Percentiles rank a stretch among this genome's conserved stretches.
These are phyloP conservation scores for Neonectria coccinea DNA, from an alignment of 2,329 filamentous ascomycete species.

Conservation along the genomic window DNA sequence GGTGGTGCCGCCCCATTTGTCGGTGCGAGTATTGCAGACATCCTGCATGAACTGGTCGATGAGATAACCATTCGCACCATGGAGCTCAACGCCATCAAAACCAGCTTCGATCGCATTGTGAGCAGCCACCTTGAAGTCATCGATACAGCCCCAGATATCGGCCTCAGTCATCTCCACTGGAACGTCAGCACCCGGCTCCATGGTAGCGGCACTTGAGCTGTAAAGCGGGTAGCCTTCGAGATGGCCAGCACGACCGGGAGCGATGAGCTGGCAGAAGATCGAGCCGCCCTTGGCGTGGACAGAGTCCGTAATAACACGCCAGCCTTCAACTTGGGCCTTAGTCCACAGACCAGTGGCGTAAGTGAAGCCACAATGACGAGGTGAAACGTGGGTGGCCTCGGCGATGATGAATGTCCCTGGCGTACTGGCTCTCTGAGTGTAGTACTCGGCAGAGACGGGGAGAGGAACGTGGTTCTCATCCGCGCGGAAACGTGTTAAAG, in stretches of 20 bases:
- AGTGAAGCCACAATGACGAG: neutral
- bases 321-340: constrained; percentile 17
- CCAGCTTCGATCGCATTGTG: constrained; percentile 68
- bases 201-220: neutral
- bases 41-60: constrained; percentile 59
- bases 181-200: neutral
- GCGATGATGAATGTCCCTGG: constrained; percentile 14
- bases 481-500: neutral
- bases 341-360: constrained; percentile 20
- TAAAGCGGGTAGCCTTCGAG: neutral
- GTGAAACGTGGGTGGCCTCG: constrained; percentile 7
- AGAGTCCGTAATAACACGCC: constrained; percentile 18
- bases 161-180: constrained; percentile 4
- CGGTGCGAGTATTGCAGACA: constrained; percentile 60
- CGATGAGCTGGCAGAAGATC: neutral
- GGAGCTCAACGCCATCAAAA: constrained; percentile 74
- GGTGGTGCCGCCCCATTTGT: constrained; percentile 62
- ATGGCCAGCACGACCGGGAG: neutral
- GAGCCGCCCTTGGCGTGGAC: constrained; percentile 17
- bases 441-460: constrained; percentile 2
- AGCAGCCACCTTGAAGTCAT: constrained; percentile 13
- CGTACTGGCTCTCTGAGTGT: constrained; percentile 6
- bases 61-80: constrained; percentile 68
- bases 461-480: neutral
- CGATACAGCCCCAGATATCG: constrained; percentile 11